Percentiles rank a stretch among this genome's conserved stretches.
Evolutionary conservation across 768 basidiomycete species (phyloP).

Genomic region (Phaeotremella fagi): DNA sequence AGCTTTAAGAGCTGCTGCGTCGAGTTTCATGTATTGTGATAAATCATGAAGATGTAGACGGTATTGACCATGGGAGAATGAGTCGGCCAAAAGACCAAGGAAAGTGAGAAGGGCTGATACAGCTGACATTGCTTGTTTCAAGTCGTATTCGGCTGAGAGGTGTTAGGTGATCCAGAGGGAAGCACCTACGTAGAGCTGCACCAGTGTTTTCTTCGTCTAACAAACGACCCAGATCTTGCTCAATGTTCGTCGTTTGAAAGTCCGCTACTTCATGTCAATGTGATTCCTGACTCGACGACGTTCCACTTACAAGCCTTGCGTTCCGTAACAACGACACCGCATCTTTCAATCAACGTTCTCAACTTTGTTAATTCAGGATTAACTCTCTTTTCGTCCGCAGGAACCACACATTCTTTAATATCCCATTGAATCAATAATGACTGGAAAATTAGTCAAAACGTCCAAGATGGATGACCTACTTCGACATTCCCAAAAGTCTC

Average conservation of each 20-base stretch:
- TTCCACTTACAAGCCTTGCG: constrained; percentile 65
- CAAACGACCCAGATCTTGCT: constrained; percentile 71
- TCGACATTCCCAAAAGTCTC: constrained; percentile 94
- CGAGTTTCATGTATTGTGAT: constrained; percentile 89
- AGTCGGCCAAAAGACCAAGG: constrained; percentile 70
- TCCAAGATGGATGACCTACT: constrained; percentile 51
- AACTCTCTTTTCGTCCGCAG: constrained; percentile 36
- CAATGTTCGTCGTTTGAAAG: constrained; percentile 71
- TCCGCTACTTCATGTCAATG: constrained; percentile 58
- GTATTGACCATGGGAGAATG: constrained; percentile 73
- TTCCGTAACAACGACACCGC: constrained; percentile 84
- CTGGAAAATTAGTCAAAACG: constrained; percentile 51
- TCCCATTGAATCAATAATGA: constrained; percentile 92
- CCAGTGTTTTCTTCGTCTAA: constrained; percentile 55
- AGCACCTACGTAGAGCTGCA: constrained; percentile 56
- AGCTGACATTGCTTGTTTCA: constrained; percentile 73
- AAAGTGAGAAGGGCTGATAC: constrained; percentile 77
- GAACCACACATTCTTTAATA: constrained; percentile 92
- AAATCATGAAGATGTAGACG: constrained; percentile 81
- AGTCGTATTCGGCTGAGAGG: constrained; percentile 66
- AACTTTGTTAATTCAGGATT: constrained; percentile 86
- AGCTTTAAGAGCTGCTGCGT: constrained; percentile 88
- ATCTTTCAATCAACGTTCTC: constrained; percentile 78
- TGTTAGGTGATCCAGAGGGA: not conserved
- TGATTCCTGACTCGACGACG: not conserved